Conservation (phyloP, 805 yeast species). For the Monosporozyma aerobia region DNA sequence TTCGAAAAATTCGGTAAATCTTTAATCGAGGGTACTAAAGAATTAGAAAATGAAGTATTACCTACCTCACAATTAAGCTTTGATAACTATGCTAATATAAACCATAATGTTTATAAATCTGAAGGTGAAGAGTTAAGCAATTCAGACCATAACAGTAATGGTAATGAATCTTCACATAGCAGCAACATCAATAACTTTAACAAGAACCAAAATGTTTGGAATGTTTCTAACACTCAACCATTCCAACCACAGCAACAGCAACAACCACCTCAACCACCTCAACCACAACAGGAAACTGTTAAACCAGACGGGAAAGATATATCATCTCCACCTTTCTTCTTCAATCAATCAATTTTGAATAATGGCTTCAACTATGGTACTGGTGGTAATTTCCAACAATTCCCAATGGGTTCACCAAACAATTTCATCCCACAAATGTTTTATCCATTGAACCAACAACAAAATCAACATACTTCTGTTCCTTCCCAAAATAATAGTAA, state of each 20-base stretch:
- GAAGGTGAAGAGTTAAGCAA: background rate
- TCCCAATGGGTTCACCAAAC: slow-evolving; percentile 3
- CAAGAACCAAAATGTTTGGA: slow-evolving; percentile 18
- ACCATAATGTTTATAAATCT: background rate
- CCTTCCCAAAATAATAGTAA: slow-evolving; percentile 1
- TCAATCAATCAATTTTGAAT: slow-evolving; percentile 7
- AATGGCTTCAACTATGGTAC: slow-evolving; percentile 5
- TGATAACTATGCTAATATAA: background rate
- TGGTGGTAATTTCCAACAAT: slow-evolving; percentile 5
- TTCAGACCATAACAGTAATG: slow-evolving; percentile 1
- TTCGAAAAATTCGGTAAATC: slow-evolving; percentile 30
- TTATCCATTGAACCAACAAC: slow-evolving; percentile 3
- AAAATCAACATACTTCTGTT: background rate
- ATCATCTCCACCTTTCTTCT: background rate
- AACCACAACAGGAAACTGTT: background rate
- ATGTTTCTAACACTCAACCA: slow-evolving; percentile 21
- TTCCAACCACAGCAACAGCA: slow-evolving; percentile 16
- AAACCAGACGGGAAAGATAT: background rate
- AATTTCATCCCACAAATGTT: slow-evolving; percentile 7
- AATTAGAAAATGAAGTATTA: slow-evolving; percentile 16
- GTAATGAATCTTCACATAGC: background rate
- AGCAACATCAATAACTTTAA: slow-evolving; percentile 1
- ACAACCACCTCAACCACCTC: too few relatives aligned
- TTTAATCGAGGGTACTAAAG: slow-evolving; percentile 29
- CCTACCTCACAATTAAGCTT: background rate